Evolutionary conservation across 805 yeast genomes (phyloP), one percentile per base, ranked within the genome.

Genomic region (Allodekkera sacchari): DNA sequence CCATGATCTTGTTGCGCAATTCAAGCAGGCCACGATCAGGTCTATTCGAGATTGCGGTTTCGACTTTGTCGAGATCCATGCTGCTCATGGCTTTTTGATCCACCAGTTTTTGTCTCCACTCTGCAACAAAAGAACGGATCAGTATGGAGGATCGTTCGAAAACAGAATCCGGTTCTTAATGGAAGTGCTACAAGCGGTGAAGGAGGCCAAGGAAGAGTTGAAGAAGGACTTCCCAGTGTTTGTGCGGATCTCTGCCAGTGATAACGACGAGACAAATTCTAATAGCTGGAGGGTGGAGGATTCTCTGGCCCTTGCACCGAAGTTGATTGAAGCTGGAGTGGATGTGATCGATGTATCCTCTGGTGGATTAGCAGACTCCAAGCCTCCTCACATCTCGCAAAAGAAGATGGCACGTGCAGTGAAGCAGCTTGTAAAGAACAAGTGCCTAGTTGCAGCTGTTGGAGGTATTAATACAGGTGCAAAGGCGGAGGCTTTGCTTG

Each of bases 281-380:
- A 51, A 49, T 2, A 53, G 60, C 5, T 68, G 74, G 72, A 59
- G 49, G 3, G 46, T 64, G 22, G 63, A 63, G 22, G 76, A 72
- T 39, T 51, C 73, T 3, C 42, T 61, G 20, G 52, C 54, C 34
- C 46, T 71, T 23, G 60, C 66, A 1, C 54, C 57, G n/a, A 37
- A 55, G 6, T 48, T 69, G 6, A 53, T 54, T 12, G 57, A 61
- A 15, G 14, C 33, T 19, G 75, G 72, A 7, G 61, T 75, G 28
- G 73, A 70, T 36, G 51, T 74, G 12, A 39, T 75, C 22, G 82
- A 76, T 44, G 60, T 68, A 26, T 71, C 78, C 1, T 56, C 73
- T 6, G 80, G 78, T 36, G 76, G 76, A 28, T 39, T 37, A 50
- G 26, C 42, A 51, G 26, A 57, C 52, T 35, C 44, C 36, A 16